Conservation (phyloP, 139 green algal species). For the Coelastrella sp. region DNA sequence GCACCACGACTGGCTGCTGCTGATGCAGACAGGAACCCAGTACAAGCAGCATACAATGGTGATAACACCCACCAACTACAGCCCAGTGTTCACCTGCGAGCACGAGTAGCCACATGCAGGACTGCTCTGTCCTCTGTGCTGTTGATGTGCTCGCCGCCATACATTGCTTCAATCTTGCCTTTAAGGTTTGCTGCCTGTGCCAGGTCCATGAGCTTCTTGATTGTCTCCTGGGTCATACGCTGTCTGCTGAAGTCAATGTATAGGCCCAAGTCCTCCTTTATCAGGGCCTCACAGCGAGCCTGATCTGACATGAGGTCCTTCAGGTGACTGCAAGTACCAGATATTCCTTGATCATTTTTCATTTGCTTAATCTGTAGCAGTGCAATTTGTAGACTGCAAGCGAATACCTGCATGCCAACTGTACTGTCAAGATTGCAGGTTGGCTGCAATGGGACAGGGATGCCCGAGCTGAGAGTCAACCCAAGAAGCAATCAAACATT, state of each 20-base stretch:
- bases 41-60: background rate
- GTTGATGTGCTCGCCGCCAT: conserved; percentile 95
- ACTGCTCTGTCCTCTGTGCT: conserved; percentile 95
- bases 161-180: conserved; percentile 97
- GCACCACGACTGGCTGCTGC: background rate
- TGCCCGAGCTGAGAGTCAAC: too few species aligned
- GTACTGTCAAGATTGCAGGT: too few species aligned
- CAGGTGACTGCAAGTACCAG: conserved; percentile 76
- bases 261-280: conserved; percentile 90
- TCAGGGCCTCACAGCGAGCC: conserved; percentile 76
- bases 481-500: too few species aligned
- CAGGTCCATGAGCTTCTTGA: conserved; percentile 86
- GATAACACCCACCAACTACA: background rate
- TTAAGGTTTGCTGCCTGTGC: conserved; percentile 76
- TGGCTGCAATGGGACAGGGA: too few species aligned
- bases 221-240: conserved; percentile 87
- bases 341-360: background rate
- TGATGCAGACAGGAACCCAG: background rate
- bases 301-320: conserved; percentile 89
- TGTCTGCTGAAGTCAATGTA: conserved; percentile 94
- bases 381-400: background rate
- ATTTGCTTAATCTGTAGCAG: background rate
- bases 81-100: conserved; percentile 59
- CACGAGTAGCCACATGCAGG: conserved; percentile 95
- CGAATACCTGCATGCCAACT: background rate